Percentiles rank a stretch among this genome's conserved stretches.
phyloP scores from a whole-genome alignment of 306 rosid species.

The Corylus heterophylla region DNA sequence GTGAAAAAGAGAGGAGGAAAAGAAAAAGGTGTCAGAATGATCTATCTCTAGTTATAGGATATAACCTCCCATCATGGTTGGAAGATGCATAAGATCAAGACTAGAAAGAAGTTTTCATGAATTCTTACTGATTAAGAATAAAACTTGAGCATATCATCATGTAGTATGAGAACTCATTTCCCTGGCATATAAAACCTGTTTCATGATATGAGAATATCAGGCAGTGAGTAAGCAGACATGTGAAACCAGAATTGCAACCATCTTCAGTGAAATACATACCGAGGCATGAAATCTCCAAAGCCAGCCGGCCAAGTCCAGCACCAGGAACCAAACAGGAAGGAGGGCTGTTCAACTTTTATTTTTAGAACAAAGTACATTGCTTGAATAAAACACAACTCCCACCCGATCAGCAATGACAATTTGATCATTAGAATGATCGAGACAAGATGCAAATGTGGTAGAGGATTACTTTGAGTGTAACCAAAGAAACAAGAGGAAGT shows the following conservation, averaged over 20 bases:
- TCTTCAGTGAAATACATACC: constrained; percentile 45
- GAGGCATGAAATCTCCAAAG: constrained; percentile 85
- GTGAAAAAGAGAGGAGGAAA: background rate
- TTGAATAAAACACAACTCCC: background rate
- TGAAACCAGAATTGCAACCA: constrained; percentile 13
- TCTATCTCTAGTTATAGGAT: constrained; percentile 5
- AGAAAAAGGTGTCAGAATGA: constrained; percentile 19
- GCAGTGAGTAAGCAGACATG: constrained; percentile 11
- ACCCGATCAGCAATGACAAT: background rate
- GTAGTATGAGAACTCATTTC: constrained; percentile 97
- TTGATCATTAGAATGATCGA: background rate
- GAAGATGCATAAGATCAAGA: constrained; percentile 20
- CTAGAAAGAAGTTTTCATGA: constrained; percentile 6
- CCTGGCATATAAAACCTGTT: constrained; percentile 92
- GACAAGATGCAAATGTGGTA: constrained; percentile 22
- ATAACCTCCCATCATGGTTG: constrained; percentile 7
- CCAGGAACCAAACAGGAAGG: constrained; percentile 99
- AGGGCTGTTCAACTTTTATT: constrained; percentile 59
- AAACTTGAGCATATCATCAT: constrained; percentile 99
- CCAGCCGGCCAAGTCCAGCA: constrained; percentile 98
- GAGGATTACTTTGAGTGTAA: constrained; percentile 8
- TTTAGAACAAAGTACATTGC: constrained; percentile 29
- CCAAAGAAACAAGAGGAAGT: constrained; percentile 11
- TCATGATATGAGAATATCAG: constrained; percentile 27
- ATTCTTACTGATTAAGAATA: constrained; percentile 90